phyloP scores from a whole-genome alignment of 257 asterid species.

The Solanum appendiculatum region DNA sequence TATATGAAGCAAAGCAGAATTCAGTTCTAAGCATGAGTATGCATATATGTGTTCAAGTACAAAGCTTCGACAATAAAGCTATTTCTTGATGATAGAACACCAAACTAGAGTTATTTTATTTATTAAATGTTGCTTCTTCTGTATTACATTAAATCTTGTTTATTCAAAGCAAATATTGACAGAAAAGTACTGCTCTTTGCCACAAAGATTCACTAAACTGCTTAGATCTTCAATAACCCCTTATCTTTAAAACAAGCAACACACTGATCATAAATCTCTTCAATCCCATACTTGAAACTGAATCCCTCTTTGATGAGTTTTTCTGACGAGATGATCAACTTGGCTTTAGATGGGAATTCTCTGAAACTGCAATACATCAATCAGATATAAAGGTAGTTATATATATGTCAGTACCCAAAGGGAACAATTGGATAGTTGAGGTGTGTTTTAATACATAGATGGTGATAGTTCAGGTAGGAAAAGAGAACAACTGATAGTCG shows the following conservation, averaged over 20 bases:
- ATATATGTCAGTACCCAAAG: neutral
- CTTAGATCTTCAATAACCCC: constrained; percentile 8
- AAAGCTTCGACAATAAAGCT: neutral
- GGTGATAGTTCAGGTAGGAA: neutral
- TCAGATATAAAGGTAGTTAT: neutral
- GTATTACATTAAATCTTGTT: neutral
- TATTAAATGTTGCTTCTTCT: neutral
- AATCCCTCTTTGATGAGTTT: constrained; percentile 19
- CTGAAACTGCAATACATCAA: neutral
- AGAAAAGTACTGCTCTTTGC: neutral
- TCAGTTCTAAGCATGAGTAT: neutral
- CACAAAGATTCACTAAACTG: neutral
- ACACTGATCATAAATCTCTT: constrained; percentile 21
- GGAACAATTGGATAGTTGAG: neutral
- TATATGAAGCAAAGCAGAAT: neutral
- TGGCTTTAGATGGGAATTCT: constrained; percentile 14
- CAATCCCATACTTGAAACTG: constrained; percentile 20
- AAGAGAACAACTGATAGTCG: neutral
- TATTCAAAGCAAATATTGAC: neutral
- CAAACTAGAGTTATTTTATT: neutral
- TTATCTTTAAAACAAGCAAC: constrained; percentile 7
- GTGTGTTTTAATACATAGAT: neutral
- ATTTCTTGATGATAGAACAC: neutral
- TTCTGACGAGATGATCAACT: constrained; percentile 10
- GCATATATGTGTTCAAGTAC: neutral